Conservation (phyloP, 2,329 filamentous ascomycete species). For the Rutstroemia sp. region DNA sequence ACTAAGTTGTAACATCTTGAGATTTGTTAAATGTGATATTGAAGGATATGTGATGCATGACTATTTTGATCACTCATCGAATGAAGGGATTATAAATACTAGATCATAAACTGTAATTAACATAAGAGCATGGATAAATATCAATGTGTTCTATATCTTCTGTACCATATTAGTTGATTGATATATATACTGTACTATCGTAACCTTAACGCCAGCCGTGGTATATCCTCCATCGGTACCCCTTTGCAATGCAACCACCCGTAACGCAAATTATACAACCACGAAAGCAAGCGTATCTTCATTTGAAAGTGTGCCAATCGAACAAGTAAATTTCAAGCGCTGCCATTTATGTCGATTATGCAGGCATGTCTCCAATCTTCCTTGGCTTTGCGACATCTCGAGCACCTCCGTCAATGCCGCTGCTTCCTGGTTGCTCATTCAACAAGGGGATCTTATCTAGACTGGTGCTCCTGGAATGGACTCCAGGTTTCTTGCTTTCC, state of each 20-base stretch:
- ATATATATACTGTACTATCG: no score
- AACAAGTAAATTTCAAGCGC: not conserved
- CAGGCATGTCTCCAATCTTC: slow-evolving; percentile 31
- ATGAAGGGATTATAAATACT: no score
- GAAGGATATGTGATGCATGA: not conserved
- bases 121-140: not conserved
- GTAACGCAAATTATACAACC: no score
- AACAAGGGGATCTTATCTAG: slow-evolving; percentile 53
- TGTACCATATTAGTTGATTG: no score
- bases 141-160: not conserved
- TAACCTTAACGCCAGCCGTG: no score
- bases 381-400: slow-evolving; percentile 42
- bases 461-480: slow-evolving; percentile 17
- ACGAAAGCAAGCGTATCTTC: not conserved
- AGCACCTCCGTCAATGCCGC: slow-evolving; percentile 38
- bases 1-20: no score
- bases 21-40: not conserved
- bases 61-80: no score
- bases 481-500: not conserved
- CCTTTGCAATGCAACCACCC: no score
- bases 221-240: no score
- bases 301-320: not conserved
- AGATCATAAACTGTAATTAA: not conserved
- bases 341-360: slow-evolving; percentile 11
- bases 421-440: slow-evolving; percentile 38